Percentiles rank a stretch among this genome's conserved stretches.
These are phyloP conservation scores for Psilocybe azurescens DNA, from an alignment of 768 basidiomycete genomes.

Conservation along the genomic window DNA sequence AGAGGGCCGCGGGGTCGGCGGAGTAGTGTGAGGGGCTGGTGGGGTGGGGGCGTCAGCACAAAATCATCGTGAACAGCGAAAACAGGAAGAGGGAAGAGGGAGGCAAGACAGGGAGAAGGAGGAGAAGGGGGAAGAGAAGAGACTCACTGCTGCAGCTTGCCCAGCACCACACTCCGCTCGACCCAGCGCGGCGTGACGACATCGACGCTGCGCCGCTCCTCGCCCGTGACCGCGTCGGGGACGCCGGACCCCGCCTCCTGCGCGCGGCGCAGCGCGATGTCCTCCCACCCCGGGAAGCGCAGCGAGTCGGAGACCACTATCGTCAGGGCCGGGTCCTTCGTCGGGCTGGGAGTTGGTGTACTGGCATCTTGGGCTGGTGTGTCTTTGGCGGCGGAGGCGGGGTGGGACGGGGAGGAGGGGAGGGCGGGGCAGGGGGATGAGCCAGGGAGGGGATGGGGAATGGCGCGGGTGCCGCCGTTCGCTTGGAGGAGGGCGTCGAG, in stretches of 20 bases:
- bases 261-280: slow-evolving; percentile 33
- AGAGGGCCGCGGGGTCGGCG: slow-evolving; percentile 76
- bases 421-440: no score
- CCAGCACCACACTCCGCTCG: slow-evolving; percentile 64
- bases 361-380: neutral
- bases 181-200: slow-evolving; percentile 62
- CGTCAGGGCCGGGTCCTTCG: slow-evolving; percentile 42
- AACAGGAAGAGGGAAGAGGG: no score
- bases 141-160: slow-evolving; percentile 60
- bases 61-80: no score
- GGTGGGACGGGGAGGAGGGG: no score
- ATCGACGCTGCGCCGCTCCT: slow-evolving; percentile 1
- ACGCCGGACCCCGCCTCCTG: slow-evolving; percentile 32
- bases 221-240: slow-evolving; percentile 41
- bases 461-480: slow-evolving; percentile 52
- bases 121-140: neutral
- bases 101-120: no score
- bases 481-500: slow-evolving; percentile 52
- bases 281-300: slow-evolving; percentile 60
- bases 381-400: no score
- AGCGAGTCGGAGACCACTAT: slow-evolving; percentile 63
- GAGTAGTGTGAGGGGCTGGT: slow-evolving; percentile 68
- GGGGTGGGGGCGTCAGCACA: neutral
- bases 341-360: neutral
- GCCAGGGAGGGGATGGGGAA: no score